Evolutionary conservation across 176 grass and related monocot genomes (phyloP).

Genomic region (Zizania latifolia): DNA sequence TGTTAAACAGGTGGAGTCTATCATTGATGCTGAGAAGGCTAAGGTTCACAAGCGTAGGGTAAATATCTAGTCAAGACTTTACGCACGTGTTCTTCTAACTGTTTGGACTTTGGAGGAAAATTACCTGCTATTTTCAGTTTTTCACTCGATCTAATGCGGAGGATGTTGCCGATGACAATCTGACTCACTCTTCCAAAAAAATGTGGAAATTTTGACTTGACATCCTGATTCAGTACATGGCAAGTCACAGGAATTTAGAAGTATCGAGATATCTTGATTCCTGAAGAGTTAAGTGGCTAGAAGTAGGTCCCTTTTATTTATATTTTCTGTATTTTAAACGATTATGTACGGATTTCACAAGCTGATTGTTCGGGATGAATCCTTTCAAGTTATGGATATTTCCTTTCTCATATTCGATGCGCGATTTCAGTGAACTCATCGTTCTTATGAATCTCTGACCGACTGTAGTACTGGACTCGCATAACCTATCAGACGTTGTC

Average conservation of each 20-base stretch:
- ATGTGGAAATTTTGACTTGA: constrained; percentile 28
- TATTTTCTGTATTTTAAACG: not conserved
- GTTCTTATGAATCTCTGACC: not conserved
- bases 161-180: constrained; percentile 2
- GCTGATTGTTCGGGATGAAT: not conserved
- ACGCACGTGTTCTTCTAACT: not conserved
- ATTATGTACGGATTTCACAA: not conserved
- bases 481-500: too few species aligned
- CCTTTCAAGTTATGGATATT: not conserved
- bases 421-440: not conserved
- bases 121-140: not conserved
- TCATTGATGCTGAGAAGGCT: constrained; percentile 93
- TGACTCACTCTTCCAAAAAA: not conserved
- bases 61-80: constrained; percentile 43
- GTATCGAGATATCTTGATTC: not conserved
- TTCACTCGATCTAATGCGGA: not conserved
- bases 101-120: not conserved
- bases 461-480: too few species aligned
- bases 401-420: not conserved
- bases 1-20: constrained; percentile 72
- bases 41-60: constrained; percentile 53
- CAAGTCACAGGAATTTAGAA: not conserved
- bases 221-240: not conserved
- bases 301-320: not conserved
- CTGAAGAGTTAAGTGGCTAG: not conserved